These are phyloP conservation scores for Dipteronia sinensis DNA, from an alignment of 345 rosid species.

Conservation along the genomic window DNA sequence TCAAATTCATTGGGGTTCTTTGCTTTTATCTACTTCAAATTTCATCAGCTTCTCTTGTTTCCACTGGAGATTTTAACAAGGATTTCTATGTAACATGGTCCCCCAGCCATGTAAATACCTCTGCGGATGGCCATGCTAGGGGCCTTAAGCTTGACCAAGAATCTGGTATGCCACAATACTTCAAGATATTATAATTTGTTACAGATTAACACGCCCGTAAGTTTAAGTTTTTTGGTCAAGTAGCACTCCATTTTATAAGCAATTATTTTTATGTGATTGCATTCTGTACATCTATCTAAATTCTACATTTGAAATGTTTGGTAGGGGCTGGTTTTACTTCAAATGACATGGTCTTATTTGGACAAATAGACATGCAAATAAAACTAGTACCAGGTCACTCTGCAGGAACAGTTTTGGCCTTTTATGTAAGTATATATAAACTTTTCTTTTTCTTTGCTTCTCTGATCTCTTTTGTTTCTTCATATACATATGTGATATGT, in stretches of 20 bases:
- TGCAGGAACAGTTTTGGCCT: constrained; percentile 83
- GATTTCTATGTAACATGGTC: constrained; percentile 83
- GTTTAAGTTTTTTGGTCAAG: neutral
- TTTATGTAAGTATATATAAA: constrained; percentile 51
- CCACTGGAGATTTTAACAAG: constrained; percentile 58
- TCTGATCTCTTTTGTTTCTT: neutral
- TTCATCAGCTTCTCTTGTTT: constrained; percentile 56
- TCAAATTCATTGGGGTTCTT: constrained; percentile 25
- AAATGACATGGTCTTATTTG: constrained; percentile 71
- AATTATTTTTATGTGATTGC: too few relatives aligned
- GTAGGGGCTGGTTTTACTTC: constrained; percentile 78
- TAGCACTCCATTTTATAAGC: too few relatives aligned
- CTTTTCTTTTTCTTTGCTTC: neutral
- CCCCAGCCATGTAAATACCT: constrained; percentile 69
- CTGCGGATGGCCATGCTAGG: constrained; percentile 62
- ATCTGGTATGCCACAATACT: constrained; percentile 49
- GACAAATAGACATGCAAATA: constrained; percentile 71
- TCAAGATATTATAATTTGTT: neutral
- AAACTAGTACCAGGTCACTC: constrained; percentile 79
- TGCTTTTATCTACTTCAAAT: constrained; percentile 29
- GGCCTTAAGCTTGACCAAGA: constrained; percentile 73
- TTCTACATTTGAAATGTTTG: neutral
- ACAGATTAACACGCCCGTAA: neutral
- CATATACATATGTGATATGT: neutral
- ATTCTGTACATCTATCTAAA: too few relatives aligned